Conservation (phyloP, 495 filamentous ascomycete species). For the Jackrogersella minutella region DNA sequence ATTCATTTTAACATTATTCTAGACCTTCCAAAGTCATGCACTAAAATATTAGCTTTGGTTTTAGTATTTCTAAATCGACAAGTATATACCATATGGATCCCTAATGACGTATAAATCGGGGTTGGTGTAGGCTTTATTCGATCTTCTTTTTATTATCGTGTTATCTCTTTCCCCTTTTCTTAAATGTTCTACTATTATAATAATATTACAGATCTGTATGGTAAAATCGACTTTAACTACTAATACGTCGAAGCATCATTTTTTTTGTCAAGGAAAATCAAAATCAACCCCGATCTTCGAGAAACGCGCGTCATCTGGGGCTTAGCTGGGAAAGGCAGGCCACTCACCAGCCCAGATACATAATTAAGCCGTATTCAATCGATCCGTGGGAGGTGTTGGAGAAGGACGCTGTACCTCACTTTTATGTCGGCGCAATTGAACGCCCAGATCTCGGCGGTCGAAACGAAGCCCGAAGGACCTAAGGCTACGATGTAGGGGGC, state of each 20-base stretch:
- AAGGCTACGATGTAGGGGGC: constrained; percentile 9
- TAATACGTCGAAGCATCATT: constrained; percentile 1
- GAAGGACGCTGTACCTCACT: constrained; percentile 13
- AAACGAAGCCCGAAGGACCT: constrained; percentile 17
- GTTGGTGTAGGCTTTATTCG: neutral
- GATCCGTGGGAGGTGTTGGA: constrained; percentile 8
- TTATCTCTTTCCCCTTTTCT: neutral
- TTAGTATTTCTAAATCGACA: no score
- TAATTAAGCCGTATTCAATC: constrained; percentile 15
- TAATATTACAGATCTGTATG: no score
- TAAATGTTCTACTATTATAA: neutral
- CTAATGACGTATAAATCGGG: neutral
- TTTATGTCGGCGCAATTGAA: constrained; percentile 23
- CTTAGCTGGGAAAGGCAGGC: constrained; percentile 6
- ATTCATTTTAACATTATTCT: no score
- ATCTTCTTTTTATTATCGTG: neutral
- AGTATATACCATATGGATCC: no score
- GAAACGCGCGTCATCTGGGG: constrained; percentile 36
- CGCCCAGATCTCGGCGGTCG: constrained; percentile 25
- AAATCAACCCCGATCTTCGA: neutral
- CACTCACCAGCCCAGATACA: constrained; percentile 2
- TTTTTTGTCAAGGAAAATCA: neutral
- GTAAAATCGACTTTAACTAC: no score
- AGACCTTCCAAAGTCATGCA: neutral
- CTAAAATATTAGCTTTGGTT: constrained; percentile 2